Conservation (phyloP, 768 basidiomycete genomes). For the Rhodosporidiobolus sp. region DNA sequence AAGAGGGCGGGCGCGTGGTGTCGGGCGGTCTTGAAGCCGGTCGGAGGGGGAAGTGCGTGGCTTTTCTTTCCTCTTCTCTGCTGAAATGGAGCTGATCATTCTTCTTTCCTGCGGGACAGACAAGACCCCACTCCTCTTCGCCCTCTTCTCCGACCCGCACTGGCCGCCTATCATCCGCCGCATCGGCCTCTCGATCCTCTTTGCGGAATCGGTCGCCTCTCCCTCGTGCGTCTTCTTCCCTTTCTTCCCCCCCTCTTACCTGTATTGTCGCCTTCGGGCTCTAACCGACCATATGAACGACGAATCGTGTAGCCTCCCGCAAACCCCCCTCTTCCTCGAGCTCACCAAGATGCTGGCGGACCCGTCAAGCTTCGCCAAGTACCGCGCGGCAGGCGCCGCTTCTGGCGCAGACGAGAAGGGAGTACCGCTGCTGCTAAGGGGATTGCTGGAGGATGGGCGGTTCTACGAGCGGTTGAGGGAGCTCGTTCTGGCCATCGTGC, state of each 20-base stretch:
- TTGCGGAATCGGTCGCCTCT: slow-evolving; percentile 1
- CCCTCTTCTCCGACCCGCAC: neutral
- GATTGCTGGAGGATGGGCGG: neutral
- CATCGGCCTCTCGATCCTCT: slow-evolving; percentile 6
- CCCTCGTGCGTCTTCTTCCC: slow-evolving; percentile 22
- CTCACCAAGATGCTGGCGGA: slow-evolving; percentile 30
- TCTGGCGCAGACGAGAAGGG: neutral
- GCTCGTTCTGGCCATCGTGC: slow-evolving; percentile 4
- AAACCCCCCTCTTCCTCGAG: slow-evolving; percentile 37
- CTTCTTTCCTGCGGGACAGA: neutral
- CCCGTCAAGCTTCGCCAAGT: slow-evolving; percentile 17
- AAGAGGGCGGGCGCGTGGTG: slow-evolving; percentile 27
- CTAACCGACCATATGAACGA: too few species aligned
- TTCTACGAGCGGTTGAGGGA: slow-evolving; percentile 4
- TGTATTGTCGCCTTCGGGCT: neutral
- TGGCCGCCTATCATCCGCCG: slow-evolving; percentile 11
- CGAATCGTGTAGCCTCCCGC: slow-evolving; percentile 16
- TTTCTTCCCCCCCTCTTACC: too few species aligned
- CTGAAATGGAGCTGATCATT: neutral
- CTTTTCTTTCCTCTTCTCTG: too few species aligned
- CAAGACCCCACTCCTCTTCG: slow-evolving; percentile 29
- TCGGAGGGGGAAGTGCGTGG: neutral
- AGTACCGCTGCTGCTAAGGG: neutral
- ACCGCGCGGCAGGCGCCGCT: neutral
- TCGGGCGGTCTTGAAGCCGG: slow-evolving; percentile 10